These are phyloP conservation scores for Macadamia tetraphylla DNA, from an alignment of 164 flowering plant species.

Conservation along the genomic window DNA sequence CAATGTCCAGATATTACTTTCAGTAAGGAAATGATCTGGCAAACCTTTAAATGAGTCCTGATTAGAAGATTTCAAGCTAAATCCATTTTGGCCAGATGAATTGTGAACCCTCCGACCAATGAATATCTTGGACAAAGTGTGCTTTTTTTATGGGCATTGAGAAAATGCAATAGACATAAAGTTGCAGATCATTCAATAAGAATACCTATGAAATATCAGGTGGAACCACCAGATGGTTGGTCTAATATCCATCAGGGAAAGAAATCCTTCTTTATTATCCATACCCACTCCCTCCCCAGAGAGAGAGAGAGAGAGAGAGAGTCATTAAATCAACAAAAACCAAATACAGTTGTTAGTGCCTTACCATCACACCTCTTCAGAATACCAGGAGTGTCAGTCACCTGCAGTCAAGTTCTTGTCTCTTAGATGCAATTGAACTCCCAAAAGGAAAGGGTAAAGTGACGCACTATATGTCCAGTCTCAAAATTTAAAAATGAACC, in stretches of 20 bases:
- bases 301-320: neutral
- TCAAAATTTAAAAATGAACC: slow-evolving; percentile 29
- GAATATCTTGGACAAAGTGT: neutral
- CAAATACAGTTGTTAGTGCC: slow-evolving; percentile 5
- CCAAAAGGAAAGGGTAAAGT: neutral
- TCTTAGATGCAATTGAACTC: slow-evolving; percentile 1
- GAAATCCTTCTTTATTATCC: neutral
- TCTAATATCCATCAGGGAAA: neutral
- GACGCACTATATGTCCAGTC: neutral
- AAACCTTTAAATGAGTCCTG: neutral
- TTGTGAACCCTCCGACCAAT: neutral
- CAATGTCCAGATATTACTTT: too few species aligned
- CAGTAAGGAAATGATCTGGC: neutral
- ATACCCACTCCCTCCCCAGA: neutral
- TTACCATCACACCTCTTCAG: slow-evolving; percentile 81
- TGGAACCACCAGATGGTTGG: neutral
- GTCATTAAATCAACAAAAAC: neutral
- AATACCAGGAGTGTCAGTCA: slow-evolving; percentile 96
- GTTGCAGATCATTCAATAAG: neutral
- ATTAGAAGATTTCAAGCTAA: neutral
- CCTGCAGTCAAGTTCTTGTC: slow-evolving; percentile 39
- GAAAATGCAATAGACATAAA: neutral
- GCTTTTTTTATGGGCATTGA: neutral
- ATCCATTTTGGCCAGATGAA: neutral
- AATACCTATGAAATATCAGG: neutral